phyloP scores from a whole-genome alignment of 1,284 basidiomycete species.

The Puccinia triticina region DNA sequence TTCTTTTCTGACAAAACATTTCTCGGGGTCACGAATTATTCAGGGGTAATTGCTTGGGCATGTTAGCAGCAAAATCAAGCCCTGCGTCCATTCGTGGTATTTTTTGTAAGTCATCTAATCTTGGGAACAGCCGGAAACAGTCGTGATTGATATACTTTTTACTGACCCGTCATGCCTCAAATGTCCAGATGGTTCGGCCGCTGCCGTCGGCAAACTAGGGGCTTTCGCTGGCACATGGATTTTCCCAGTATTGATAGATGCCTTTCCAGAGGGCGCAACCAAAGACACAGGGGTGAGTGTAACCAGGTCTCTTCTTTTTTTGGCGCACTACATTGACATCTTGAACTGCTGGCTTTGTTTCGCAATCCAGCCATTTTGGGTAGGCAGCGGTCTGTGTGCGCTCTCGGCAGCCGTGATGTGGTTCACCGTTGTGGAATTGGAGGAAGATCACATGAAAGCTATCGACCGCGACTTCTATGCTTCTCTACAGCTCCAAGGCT shows the following conservation, averaged over 20 bases:
- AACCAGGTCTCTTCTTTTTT: background rate
- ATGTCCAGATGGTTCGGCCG: conserved; percentile 69
- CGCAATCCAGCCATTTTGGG: conserved; percentile 48
- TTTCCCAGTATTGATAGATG: conserved; percentile 43
- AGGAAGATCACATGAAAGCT: conserved; percentile 39
- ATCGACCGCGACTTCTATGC: conserved; percentile 69
- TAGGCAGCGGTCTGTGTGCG: conserved; percentile 39
- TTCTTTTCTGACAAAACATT: background rate
- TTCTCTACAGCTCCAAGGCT: conserved; percentile 76
- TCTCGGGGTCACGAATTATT: no score
- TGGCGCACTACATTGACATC: background rate
- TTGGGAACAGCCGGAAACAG: conserved; percentile 53
- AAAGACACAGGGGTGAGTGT: conserved; percentile 42
- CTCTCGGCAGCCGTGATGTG: conserved; percentile 44
- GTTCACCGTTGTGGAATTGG: conserved; percentile 48
- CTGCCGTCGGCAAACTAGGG: conserved; percentile 86
- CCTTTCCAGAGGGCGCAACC: conserved; percentile 37
- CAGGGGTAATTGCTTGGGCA: conserved; percentile 50
- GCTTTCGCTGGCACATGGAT: conserved; percentile 80
- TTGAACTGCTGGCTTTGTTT: background rate
- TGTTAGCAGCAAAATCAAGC: conserved; percentile 76
- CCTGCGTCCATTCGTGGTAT: conserved; percentile 84
- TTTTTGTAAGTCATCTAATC: conserved; percentile 63
- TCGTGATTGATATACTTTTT: conserved; percentile 12
- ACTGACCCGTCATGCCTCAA: background rate